Evolutionary conservation across 768 basidiomycete genomes (phyloP), one percentile per base, ranked within the genome.

Genomic region (Boletus vermiculosoides): DNA sequence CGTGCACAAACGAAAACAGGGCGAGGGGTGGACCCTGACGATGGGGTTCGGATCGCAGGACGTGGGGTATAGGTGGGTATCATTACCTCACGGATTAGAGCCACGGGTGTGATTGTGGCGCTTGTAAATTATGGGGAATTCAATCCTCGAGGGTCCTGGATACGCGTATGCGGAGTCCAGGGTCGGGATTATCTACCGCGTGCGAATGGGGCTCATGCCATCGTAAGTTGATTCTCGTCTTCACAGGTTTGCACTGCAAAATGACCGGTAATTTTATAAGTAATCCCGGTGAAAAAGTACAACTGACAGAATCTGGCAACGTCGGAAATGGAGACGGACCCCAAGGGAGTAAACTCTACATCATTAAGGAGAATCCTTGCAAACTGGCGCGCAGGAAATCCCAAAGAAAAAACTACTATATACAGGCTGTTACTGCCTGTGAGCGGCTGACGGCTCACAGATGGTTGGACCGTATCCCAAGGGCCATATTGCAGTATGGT

Each of bases 21-120:
- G 75, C 0, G 81, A 81, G 58, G 85, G 84, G 6, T 96, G 92
- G 92, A 74, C 76, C 30, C 67, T 90, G 6, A 83, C 81, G 44
- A 75, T 94, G 13, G 90, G 90, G 0, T 76, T 79, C 37, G 91
- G 92, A 23, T 88, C 87, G 40, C 92, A 94, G 72, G 92, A 94
- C 75, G 66, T 90, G 62, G 81, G 91, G 9, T n/a, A 10, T 39
- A 39, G 9, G 39, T 44, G 15, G 23, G 50, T 55, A 7, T 49
- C 9, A 50, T 20, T 23, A 39, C 50, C 30, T 23, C 34, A 13
- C 28, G 5, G 25, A 5, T 25, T 5, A 25, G 20, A 25, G 16
- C 39, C 22, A 36, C 28, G 52, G 25, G 15, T 23, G 34, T 30
- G 25, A 31, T 20, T 10, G 30, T 44, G 28, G 80, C 83, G 6